Base-by-base conservation (phyloP, 2,329 filamentous ascomycete species). In the Emericellopsis atlantica region DNA sequence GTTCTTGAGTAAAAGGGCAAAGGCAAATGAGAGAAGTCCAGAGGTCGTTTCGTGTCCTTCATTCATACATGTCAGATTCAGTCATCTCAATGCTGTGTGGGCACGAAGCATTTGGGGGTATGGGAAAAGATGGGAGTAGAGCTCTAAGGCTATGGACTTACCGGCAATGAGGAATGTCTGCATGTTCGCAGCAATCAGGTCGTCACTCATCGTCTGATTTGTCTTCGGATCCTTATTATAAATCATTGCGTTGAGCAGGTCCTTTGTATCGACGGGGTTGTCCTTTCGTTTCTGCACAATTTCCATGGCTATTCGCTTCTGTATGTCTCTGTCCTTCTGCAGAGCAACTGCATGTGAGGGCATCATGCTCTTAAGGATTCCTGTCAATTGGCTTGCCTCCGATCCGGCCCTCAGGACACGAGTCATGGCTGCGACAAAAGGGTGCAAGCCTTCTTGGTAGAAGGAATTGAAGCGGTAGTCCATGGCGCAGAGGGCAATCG, bases 1-100 rank as follows among this genome's bases (percentile, higher is more conserved):
- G 48, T 80, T 67, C 52, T 78, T 79, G 29, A 84, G 54, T 2
- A 88, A 64, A 42, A 79, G 67, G 51, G 79, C 81, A 39, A 84
- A 73, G 12, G 31, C 14, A 24, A 32, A 40, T 24, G 22, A 32
- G 16, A 83, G 55, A 6, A 79, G 57, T 4, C 77, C 77, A 4
- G 72, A 71, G 0, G 79, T 78, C 0, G 80, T 84, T 46, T 84
- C 80, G 48, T 82, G 79, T n/a, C n/a, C n/a, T n/a, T n/a, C n/a
- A n/a, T n/a, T n/a, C n/a, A n/a, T n/a, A n/a, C n/a, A n/a, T n/a
- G n/a, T n/a, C n/a, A n/a, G n/a, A n/a, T n/a, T n/a, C n/a, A n/a
- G n/a, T n/a, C n/a, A n/a, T n/a, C n/a, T n/a, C n/a, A n/a, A n/a
- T n/a, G n/a, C n/a, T n/a, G n/a, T n/a, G n/a, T n/a, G n/a, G n/a